Evolutionary conservation across 2,329 filamentous ascomycete genomes (phyloP), one percentile per base, ranked within the genome.

Genomic region (Ophiosphaerella narmari): DNA sequence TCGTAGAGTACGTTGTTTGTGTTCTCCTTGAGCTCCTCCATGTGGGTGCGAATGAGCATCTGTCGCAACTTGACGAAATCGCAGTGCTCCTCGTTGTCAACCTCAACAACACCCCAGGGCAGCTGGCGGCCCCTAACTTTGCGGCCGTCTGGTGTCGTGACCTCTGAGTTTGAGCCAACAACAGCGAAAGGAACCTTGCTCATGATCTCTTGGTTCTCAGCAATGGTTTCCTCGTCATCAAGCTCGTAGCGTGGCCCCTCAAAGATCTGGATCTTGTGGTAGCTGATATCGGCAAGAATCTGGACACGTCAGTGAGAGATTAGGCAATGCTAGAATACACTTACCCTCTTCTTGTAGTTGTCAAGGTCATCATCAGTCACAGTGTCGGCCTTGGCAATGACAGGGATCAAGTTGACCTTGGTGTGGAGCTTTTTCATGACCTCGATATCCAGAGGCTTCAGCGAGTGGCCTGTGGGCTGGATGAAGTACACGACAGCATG

Each of bases 21-120:
- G 82, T 99, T 91, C 82, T 99, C 94, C 87, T 99, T 99, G 81
- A 99, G 91, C 81, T 99, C 94, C 77, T 99, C 94, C 94, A 99
- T 99, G 84, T 99, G 94, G 49, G 94, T 99, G 76, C 94, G 90
- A 81, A 99, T 97, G 65, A 99, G 86, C 94, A 99, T 99, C 79
- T 99, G 94, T 77, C 94, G 91, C 55, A 99, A 87, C 86, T 99
- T 99, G 78, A 97, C 94, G 65, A 99, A 99, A 80, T 99, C 94
- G 73, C 94, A 99, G 82, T 99, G 94, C 77, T 99, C 94, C 84
- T 99, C 94, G 75, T 99, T 99, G 79, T 99, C 94, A 59, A 99
- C 94, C 79, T 99, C 94, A 63, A 99, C 97, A 67, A 94, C 86
- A 80, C 94, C 94, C 94, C 94, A 99, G 13, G 94, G 94, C 80